Evolutionary conservation across 2,329 filamentous ascomycete genomes (phyloP).

Genomic region (Arthrocladium fulminans): DNA sequence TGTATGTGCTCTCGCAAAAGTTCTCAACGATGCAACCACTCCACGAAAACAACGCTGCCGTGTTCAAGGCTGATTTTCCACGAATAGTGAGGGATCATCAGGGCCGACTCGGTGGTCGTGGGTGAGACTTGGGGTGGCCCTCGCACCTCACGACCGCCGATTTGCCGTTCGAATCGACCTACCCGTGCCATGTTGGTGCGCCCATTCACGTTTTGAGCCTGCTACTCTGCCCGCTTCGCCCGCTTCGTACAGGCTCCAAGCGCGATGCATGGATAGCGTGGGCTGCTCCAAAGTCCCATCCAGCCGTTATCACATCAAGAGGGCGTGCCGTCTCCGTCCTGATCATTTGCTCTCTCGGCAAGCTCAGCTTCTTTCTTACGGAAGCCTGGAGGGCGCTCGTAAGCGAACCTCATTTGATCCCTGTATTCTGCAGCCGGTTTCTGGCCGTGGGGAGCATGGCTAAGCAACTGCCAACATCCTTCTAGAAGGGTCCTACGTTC

Average conservation of each 20-base stretch:
- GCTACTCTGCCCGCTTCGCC: neutral
- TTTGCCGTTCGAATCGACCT: neutral
- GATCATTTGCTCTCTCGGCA: neutral
- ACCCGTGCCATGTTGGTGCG: neutral
- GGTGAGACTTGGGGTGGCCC: neutral
- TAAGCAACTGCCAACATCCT: neutral
- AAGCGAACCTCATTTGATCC: too few species aligned
- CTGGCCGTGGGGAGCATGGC: neutral
- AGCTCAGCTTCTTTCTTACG: neutral
- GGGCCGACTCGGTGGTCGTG: neutral
- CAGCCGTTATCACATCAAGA: neutral
- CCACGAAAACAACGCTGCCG: neutral
- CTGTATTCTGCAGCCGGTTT: neutral
- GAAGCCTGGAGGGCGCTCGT: neutral
- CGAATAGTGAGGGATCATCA: constrained; percentile 5
- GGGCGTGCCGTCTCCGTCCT: neutral
- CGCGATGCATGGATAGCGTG: neutral
- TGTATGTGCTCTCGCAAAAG: too few species aligned
- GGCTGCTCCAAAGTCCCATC: neutral
- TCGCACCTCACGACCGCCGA: neutral
- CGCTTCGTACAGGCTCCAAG: neutral
- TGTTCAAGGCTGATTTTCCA: neutral
- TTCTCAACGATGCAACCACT: constrained; percentile 1
- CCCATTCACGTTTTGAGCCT: neutral
- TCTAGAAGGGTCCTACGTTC: neutral